These are phyloP conservation scores for Globisporangium ultimum DNA, from an alignment of 352 stramenopile species.

Conservation along the genomic window DNA sequence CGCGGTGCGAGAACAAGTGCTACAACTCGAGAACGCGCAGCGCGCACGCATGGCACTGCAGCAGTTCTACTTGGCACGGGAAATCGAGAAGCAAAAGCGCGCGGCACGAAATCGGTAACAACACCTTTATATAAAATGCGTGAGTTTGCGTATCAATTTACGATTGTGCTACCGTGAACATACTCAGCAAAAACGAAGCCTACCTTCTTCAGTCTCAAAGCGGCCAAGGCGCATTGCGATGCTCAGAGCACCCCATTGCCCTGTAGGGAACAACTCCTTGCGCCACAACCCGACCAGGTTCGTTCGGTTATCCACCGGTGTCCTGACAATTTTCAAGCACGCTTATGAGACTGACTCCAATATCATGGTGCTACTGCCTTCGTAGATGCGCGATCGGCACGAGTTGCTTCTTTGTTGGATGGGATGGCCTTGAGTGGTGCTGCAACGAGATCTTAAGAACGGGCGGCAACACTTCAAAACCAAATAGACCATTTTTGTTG, in stretches of 20 bases:
- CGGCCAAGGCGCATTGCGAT: neutral
- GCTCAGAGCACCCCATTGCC: neutral
- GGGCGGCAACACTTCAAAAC: too few species aligned
- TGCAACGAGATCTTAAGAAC: too few species aligned
- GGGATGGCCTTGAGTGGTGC: too few species aligned
- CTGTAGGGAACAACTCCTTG: neutral
- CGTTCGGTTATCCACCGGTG: neutral
- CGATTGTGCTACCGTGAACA: neutral
- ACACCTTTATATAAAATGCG: too few species aligned
- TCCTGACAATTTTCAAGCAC: too few species aligned
- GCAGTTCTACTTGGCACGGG: conserved; percentile 21
- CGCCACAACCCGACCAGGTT: neutral
- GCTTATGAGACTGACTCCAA: too few species aligned
- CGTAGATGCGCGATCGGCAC: too few species aligned
- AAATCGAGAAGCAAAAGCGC: conserved; percentile 16
- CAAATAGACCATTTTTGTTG: too few species aligned
- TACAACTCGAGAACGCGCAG: conserved; percentile 17
- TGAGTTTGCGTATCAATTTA: neutral
- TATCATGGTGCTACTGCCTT: too few species aligned
- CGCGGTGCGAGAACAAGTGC: conserved; percentile 12
- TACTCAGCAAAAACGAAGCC: neutral
- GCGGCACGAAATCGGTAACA: conserved; percentile 21
- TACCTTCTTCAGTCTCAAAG: conserved; percentile 1
- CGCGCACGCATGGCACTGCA: conserved; percentile 17
- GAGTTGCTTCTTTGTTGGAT: too few species aligned